Percentiles rank a stretch among this genome's conserved stretches.
Conservation (phyloP, 2,329 filamentous ascomycete species). For the Xylariomycetidae sp. region DNA sequence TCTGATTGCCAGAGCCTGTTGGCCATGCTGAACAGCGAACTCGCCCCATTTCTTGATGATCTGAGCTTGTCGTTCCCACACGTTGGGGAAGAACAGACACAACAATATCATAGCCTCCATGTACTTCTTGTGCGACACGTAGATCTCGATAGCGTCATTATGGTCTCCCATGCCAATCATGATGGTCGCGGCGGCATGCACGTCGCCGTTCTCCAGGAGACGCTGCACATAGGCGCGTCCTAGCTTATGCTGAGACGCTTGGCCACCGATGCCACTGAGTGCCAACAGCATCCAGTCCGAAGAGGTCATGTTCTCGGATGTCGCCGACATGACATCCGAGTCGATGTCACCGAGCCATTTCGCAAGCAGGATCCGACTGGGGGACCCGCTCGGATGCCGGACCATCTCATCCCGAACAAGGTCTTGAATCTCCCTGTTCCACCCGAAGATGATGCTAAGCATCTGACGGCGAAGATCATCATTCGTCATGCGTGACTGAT, state of each 20-base stretch:
- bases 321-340: slow-evolving; percentile 72
- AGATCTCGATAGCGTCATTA: slow-evolving; percentile 94
- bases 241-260: slow-evolving; percentile 79
- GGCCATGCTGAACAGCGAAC: slow-evolving; percentile 76
- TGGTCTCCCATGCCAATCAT: slow-evolving; percentile 87
- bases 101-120: slow-evolving; percentile 91
- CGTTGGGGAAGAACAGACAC: slow-evolving; percentile 72
- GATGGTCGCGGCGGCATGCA: slow-evolving; percentile 88
- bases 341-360: slow-evolving; percentile 91
- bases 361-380: slow-evolving; percentile 73
- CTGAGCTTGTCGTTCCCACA: slow-evolving; percentile 87
- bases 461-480: slow-evolving; percentile 85
- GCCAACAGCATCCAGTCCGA: slow-evolving; percentile 97
- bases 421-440: slow-evolving; percentile 77
- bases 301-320: slow-evolving; percentile 80
- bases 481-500: slow-evolving; percentile 58
- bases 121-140: slow-evolving; percentile 82
- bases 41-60: slow-evolving; percentile 95
- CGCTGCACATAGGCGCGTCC: slow-evolving; percentile 87
- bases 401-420: slow-evolving; percentile 80
- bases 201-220: slow-evolving; percentile 79
- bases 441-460: slow-evolving; percentile 91
- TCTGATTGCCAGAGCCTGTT: slow-evolving; percentile 84
- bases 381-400: slow-evolving; percentile 65
- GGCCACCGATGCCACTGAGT: slow-evolving; percentile 76